Base-by-base conservation (phyloP, 192 early-diverging fungal genomes). In the Chytriomyces hyalinus region DNA sequence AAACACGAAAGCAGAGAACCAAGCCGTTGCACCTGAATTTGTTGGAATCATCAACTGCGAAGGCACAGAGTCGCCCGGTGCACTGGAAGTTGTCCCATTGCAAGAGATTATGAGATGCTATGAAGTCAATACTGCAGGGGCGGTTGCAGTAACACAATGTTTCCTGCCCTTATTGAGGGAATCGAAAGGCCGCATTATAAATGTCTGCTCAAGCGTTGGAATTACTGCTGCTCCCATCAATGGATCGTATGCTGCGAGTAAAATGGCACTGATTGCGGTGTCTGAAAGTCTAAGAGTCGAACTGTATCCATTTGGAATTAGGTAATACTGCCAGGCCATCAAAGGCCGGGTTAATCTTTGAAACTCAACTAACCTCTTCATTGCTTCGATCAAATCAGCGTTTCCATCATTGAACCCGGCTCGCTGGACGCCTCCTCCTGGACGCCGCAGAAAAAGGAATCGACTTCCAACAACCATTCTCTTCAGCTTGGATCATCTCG, bases 1-100 rank as follows among this genome's bases (percentile, higher is more conserved):
- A 8, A 49, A 9, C 26, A 2, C 9, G 15, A 17, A 11, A 11
- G 1, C 5, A 20, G 47, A 8, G 8, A 15, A 10, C 17, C 8
- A 17, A 24, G 45, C 44, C 20, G 46, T 24, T 28, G 49, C 65
- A 15, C 45, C 64, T 10, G 44, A 28, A 2, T 71, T 87, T 48
- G 76, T 82, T 51, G 86, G 84, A 36, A 67, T 87, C 49, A 66
- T 87, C 26, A 87, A 87, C 53, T 76, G 75, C 24, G 84, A 78
- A 11, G 80, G 80, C 5, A 69, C 81, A 10, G 70, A 76, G 20
- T 70, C 71, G 20, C 69, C 78, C 6, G 78, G 76, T 0, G 84
- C 83, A 13, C 24, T 85, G 7, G 83, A 87, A 76, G 60, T 76
- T 28, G 36, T 82, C 0, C 63, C 62, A 6, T 60, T 67, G 44